A percentile compares a stretch with the other conserved stretches of the same genome.
Conservation (phyloP, 225 moss, liverwort and hornwort genomes). For the Bryum argenteum region DNA sequence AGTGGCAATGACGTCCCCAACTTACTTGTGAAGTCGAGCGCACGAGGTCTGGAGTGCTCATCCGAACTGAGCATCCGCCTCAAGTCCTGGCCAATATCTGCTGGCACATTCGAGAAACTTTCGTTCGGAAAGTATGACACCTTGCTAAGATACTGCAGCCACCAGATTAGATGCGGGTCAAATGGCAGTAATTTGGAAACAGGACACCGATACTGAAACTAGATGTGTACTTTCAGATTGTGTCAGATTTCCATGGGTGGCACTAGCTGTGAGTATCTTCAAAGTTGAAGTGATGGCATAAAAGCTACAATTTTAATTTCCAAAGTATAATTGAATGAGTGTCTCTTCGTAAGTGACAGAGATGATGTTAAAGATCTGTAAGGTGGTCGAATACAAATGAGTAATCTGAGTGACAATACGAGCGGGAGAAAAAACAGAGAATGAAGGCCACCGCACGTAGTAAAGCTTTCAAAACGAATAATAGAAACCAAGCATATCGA, state of each 20-base stretch:
- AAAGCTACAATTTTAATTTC: too few relatives aligned
- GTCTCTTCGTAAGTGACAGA: too few relatives aligned
- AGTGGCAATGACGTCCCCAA: background rate
- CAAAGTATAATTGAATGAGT: too few relatives aligned
- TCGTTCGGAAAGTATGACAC: conserved; percentile 85
- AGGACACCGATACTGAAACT: background rate
- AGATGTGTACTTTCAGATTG: too few relatives aligned
- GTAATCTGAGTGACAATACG: too few relatives aligned
- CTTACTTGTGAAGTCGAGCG: conserved; percentile 80
- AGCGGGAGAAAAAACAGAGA: background rate
- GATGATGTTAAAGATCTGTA: too few relatives aligned
- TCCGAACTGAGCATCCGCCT: conserved; percentile 83
- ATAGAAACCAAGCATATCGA: background rate
- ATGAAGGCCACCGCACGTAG: background rate
- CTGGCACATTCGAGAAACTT: conserved; percentile 66
- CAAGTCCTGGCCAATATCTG: conserved; percentile 75
- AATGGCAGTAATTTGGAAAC: conserved; percentile 12
- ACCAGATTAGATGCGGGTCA: conserved; percentile 20
- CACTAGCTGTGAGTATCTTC: too few relatives aligned
- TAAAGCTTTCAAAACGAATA: conserved; percentile 1
- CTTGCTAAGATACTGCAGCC: conserved; percentile 83
- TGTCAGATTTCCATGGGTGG: too few relatives aligned
- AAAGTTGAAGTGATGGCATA: too few relatives aligned
- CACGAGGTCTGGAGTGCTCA: conserved; percentile 76
- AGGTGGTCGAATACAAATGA: too few relatives aligned